Evolutionary conservation across 495 filamentous ascomycete species (phyloP).

Genomic region (Bacidia gigantensis): DNA sequence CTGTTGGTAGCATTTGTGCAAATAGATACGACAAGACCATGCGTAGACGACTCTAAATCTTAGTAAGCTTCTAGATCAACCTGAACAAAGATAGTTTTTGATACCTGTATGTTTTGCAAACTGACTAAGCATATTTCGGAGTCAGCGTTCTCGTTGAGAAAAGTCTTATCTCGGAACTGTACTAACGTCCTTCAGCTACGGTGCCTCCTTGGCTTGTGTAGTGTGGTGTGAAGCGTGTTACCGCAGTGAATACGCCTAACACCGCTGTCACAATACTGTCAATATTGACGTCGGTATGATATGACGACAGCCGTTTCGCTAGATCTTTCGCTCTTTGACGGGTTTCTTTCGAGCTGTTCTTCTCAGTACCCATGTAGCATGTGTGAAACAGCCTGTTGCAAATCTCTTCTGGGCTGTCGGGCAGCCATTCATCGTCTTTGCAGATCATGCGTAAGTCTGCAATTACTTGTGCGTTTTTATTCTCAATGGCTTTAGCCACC

Average conservation of each 20-base stretch:
- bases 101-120: slow-evolving; percentile 71
- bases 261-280: neutral
- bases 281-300: neutral
- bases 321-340: slow-evolving; percentile 55
- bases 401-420: slow-evolving; percentile 37
- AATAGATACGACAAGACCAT: slow-evolving; percentile 64
- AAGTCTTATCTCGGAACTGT: no score
- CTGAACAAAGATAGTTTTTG: neutral
- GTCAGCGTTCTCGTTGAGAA: no score
- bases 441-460: slow-evolving; percentile 50
- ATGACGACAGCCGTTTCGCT: slow-evolving; percentile 34
- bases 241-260: neutral
- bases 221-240: neutral
- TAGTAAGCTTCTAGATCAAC: neutral
- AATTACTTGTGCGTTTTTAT: slow-evolving; percentile 56
- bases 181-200: slow-evolving; percentile 42
- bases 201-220: slow-evolving; percentile 60
- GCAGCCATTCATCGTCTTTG: slow-evolving; percentile 37
- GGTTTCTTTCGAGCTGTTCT: slow-evolving; percentile 59
- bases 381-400: slow-evolving; percentile 58
- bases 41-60: slow-evolving; percentile 31
- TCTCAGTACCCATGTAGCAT: slow-evolving; percentile 66
- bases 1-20: slow-evolving; percentile 49
- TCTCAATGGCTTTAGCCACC: slow-evolving; percentile 49
- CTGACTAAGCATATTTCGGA: no score